phyloP scores from a whole-genome alignment of 1,139 yeast genomes.

The Saccharomyces hybrid region DNA sequence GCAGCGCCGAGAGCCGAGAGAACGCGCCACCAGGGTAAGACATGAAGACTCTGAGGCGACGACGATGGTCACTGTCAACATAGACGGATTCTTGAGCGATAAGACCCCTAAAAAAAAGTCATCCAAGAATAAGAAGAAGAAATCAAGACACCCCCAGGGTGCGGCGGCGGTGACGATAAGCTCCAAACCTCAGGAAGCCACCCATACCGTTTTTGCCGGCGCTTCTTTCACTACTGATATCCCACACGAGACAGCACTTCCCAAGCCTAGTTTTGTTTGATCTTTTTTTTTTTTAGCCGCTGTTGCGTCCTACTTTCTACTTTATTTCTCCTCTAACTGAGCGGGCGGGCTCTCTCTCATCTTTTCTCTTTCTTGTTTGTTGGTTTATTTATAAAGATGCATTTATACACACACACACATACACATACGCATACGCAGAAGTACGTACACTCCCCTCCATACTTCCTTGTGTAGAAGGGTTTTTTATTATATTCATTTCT shows the following conservation, averaged over 20 bases:
- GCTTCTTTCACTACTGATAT: conserved; percentile 9
- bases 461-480: background rate
- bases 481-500: background rate
- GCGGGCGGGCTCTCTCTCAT: background rate
- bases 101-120: background rate
- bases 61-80: background rate
- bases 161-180: background rate
- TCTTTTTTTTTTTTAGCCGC: background rate
- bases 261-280: conserved; percentile 6
- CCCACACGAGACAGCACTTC: conserved; percentile 6
- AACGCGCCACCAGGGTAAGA: background rate
- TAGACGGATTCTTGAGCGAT: background rate
- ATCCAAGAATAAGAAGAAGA: background rate
- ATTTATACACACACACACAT: background rate
- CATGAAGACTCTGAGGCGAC: background rate
- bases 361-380: background rate
- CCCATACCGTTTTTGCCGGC: conserved; percentile 7
- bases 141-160: background rate
- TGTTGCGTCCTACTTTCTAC: background rate
- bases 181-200: background rate
- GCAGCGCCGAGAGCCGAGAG: background rate
- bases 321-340: background rate
- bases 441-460: background rate
- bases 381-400: background rate
- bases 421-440: background rate